phyloP scores from a whole-genome alignment of 441 rosid species.

The Pelargonium cotyledonis region DNA sequence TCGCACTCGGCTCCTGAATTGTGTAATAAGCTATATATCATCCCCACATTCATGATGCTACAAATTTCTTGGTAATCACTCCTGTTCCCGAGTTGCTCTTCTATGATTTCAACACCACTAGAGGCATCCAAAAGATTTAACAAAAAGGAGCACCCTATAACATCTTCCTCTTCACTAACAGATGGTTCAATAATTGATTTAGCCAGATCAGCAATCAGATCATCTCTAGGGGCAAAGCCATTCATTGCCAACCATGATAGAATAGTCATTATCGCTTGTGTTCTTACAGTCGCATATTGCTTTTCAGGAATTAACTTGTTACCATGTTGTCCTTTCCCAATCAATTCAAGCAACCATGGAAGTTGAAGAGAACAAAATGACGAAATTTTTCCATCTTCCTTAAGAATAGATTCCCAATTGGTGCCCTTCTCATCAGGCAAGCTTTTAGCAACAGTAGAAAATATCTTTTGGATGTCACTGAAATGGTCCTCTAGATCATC shows the following conservation, averaged over 20 bases:
- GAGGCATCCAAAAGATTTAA: constrained; percentile 86
- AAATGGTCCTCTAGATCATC: constrained; percentile 43
- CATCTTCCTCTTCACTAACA: constrained; percentile 77
- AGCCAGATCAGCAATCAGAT: constrained; percentile 66
- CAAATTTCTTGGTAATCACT: constrained; percentile 71
- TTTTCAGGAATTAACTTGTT: constrained; percentile 45
- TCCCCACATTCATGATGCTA: constrained; percentile 90
- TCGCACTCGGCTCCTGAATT: constrained; percentile 77
- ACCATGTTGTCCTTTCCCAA: constrained; percentile 39
- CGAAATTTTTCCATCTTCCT: constrained; percentile 68
- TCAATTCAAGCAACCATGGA: constrained; percentile 90
- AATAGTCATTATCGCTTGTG: constrained; percentile 58
- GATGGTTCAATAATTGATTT: constrained; percentile 83
- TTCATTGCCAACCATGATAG: constrained; percentile 85
- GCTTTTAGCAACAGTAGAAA: constrained; percentile 58
- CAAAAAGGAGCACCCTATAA: constrained; percentile 73
- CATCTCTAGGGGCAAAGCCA: constrained; percentile 87
- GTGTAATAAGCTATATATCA: constrained; percentile 79
- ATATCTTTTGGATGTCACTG: constrained; percentile 38
- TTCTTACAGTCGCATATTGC: constrained; percentile 54
- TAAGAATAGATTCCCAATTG: constrained; percentile 55
- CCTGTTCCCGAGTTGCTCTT: constrained; percentile 80
- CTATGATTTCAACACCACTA: constrained; percentile 87
- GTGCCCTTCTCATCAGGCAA: constrained; percentile 47
- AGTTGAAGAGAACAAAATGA: constrained; percentile 73